phyloP scores from a whole-genome alignment of 1,139 yeast species.

The Taphrina betulina region DNA sequence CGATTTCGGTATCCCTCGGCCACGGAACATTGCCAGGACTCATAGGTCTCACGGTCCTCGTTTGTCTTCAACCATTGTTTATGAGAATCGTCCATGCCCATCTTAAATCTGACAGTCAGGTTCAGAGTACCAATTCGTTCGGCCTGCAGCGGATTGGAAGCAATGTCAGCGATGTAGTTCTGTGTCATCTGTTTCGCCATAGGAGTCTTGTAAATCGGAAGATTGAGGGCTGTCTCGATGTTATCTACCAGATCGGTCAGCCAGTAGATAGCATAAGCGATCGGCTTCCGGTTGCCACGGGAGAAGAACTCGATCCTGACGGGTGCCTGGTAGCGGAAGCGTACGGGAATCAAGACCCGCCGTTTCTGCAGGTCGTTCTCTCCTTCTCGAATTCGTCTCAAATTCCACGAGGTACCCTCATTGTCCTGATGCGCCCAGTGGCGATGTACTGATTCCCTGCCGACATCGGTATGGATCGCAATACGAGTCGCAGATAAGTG shows the following conservation, averaged over 20 bases:
- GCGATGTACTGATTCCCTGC: slow-evolving; percentile 7
- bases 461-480: slow-evolving; percentile 19
- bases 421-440: slow-evolving; percentile 1
- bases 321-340: slow-evolving; percentile 29
- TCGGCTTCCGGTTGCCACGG: slow-evolving; percentile 18
- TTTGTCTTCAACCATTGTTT: slow-evolving; percentile 20
- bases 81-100: slow-evolving; percentile 31
- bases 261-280: slow-evolving; percentile 33
- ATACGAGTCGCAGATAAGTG: slow-evolving; percentile 17
- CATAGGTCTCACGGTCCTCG: slow-evolving; percentile 27
- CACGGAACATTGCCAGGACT: slow-evolving; percentile 28
- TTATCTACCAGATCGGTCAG: slow-evolving; percentile 31
- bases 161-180: slow-evolving; percentile 26
- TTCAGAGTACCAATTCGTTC: slow-evolving; percentile 12
- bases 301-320: slow-evolving; percentile 24
- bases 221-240: slow-evolving; percentile 13
- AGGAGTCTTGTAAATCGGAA: slow-evolving; percentile 29
- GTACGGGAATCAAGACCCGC: slow-evolving; percentile 28
- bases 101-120: slow-evolving; percentile 23
- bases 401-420: slow-evolving; percentile 20
- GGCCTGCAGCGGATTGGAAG: slow-evolving; percentile 1
- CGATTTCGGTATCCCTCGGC: slow-evolving; percentile 28
- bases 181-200: slow-evolving; percentile 31
- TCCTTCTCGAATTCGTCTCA: slow-evolving; percentile 14
- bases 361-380: slow-evolving; percentile 4